Percentiles rank a stretch among this genome's conserved stretches.
Evolutionary conservation across 179 eudicot genomes (phyloP).

Genomic region (Amaranthus tricolor): DNA sequence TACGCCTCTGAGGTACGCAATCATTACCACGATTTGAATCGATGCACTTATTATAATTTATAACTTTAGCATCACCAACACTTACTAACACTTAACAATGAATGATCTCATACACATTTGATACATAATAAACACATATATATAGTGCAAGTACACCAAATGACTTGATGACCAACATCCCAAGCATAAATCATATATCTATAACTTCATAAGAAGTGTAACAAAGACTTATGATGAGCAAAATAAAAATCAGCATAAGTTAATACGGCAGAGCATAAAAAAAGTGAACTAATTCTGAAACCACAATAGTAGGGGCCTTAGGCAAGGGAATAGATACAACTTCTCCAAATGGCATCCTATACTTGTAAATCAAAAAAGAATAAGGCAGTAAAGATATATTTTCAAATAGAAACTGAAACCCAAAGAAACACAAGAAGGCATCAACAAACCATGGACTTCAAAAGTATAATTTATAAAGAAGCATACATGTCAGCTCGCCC

Average conservation of each 20-base stretch:
- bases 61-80: not conserved
- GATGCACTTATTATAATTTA: not conserved
- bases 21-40: not conserved
- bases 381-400: not conserved
- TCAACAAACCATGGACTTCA: not conserved
- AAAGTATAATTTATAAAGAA: not conserved
- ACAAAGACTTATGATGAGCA: not conserved
- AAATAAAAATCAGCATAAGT: not conserved
- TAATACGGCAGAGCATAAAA: too few relatives aligned
- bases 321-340: not conserved
- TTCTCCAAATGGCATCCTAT: not conserved
- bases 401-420: not conserved
- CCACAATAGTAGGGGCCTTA: not conserved
- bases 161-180: too few relatives aligned
- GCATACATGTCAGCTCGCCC: conserved; percentile 86
- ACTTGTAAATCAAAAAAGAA: not conserved
- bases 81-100: not conserved
- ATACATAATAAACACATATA: not conserved
- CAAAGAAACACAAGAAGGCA: not conserved
- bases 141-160: not conserved
- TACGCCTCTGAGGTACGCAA: not conserved
- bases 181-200: not conserved
- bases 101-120: not conserved
- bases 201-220: not conserved
- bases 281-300: not conserved